These are phyloP conservation scores for Papiliotrema fonsecae DNA, from an alignment of 1,284 basidiomycete genomes.

Conservation along the genomic window DNA sequence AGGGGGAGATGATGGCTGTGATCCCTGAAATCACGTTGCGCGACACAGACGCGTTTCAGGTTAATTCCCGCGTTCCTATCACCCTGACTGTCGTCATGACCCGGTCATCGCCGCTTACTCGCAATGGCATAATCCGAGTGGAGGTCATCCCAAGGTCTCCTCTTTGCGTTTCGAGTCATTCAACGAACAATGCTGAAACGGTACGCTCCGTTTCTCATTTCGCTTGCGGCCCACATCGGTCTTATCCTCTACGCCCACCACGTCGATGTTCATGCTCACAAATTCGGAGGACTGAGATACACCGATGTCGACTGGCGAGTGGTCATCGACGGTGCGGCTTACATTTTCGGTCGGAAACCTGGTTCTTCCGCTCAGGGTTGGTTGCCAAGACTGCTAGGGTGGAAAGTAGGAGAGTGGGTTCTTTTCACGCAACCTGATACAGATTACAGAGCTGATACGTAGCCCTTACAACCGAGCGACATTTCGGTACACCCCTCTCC, in stretches of 20 bases:
- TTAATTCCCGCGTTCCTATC: too few species aligned
- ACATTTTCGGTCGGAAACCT: constrained; percentile 27
- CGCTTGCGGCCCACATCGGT: constrained; percentile 25
- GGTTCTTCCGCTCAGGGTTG: constrained; percentile 58
- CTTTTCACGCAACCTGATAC: not conserved
- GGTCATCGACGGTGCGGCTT: constrained; percentile 71
- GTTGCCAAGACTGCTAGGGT: constrained; percentile 50
- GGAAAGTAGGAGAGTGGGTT: constrained; percentile 52
- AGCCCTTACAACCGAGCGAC: constrained; percentile 92
- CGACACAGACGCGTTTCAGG: too few species aligned
- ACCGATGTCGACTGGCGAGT: constrained; percentile 97
- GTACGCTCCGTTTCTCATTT: constrained; percentile 8
- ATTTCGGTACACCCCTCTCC: constrained; percentile 92
- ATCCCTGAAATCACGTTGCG: too few species aligned
- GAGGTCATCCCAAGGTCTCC: too few species aligned
- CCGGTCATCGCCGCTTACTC: too few species aligned
- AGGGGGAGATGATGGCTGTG: not conserved
- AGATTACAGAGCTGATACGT: not conserved
- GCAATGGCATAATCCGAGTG: too few species aligned
- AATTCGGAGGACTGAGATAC: constrained; percentile 63
- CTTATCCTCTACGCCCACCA: constrained; percentile 38
- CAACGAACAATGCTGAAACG: not conserved
- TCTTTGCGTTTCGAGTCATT: not conserved
- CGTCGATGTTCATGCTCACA: constrained; percentile 38
- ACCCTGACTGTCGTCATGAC: too few species aligned